Conservation (phyloP, 2,329 filamentous ascomycete species). For the Aureobasidium sp. region DNA sequence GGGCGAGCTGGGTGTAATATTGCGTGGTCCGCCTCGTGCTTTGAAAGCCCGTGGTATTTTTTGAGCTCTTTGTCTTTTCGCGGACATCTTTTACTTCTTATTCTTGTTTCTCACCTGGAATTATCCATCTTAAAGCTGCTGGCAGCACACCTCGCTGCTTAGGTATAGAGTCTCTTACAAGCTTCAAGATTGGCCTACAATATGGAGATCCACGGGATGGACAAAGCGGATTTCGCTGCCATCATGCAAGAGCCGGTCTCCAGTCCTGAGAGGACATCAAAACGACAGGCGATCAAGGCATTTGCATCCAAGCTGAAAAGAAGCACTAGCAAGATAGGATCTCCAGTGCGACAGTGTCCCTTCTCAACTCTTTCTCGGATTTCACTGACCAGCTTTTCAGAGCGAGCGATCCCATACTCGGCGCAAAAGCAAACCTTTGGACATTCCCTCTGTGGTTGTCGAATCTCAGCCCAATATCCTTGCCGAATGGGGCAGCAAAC, state of each 20-base stretch:
- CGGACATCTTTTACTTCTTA: not conserved
- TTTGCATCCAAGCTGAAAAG: conserved; percentile 6
- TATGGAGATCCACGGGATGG: not conserved
- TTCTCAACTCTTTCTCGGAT: not conserved
- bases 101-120: not conserved
- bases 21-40: conserved; percentile 8
- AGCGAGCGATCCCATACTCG: not conserved
- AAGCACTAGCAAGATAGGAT: not conserved
- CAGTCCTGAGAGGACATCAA: not conserved
- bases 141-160: not conserved
- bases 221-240: not conserved
- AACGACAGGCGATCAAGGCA: not conserved
- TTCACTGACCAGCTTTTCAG: not conserved
- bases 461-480: not conserved
- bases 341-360: not conserved
- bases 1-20: not conserved
- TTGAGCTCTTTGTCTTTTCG: not conserved
- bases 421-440: not conserved
- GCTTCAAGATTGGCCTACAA: not conserved
- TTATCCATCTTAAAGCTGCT: not conserved
- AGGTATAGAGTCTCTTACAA: not conserved
- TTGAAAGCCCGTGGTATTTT: not conserved
- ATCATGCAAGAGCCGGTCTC: conserved; percentile 1
- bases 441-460: not conserved
- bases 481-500: not conserved